Percentiles rank a stretch among this genome's conserved stretches.
These are phyloP conservation scores for Limtongia smithiae DNA, from an alignment of 805 yeast species.

Conservation along the genomic window DNA sequence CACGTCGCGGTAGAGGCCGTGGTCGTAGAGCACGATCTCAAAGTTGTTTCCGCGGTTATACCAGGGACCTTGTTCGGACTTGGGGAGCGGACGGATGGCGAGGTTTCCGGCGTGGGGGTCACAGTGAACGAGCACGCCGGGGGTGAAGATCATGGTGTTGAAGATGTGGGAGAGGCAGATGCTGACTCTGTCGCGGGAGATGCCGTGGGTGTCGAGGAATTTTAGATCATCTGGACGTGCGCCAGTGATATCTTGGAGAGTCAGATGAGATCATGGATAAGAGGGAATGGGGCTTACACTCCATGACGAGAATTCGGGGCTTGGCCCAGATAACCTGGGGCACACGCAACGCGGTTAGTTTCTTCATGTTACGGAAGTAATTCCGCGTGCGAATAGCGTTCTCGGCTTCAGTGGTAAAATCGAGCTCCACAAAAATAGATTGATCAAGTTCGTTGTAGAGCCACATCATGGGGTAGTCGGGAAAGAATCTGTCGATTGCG, in stretches of 20 bases:
- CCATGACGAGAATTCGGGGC: conserved; percentile 74
- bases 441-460: conserved; percentile 86
- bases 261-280: too few relatives aligned
- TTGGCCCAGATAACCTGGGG: conserved; percentile 69
- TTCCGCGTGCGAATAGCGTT: conserved; percentile 70
- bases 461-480: conserved; percentile 93
- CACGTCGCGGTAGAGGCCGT: conserved; percentile 86
- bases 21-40: conserved; percentile 89
- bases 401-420: conserved; percentile 79
- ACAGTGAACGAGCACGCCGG: conserved; percentile 88
- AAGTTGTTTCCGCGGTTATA: conserved; percentile 59
- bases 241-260: conserved; percentile 77
- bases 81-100: conserved; percentile 58
- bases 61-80: conserved; percentile 30
- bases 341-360: conserved; percentile 69
- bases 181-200: conserved; percentile 75
- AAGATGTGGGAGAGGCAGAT: conserved; percentile 84
- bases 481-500: conserved; percentile 73
- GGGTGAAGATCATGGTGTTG: conserved; percentile 92
- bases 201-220: conserved; percentile 58
- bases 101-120: conserved; percentile 98
- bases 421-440: conserved; percentile 86
- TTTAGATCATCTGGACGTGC: conserved; percentile 73
- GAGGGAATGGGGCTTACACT: conserved; percentile 20
- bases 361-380: conserved; percentile 55